Evolutionary conservation across 257 asterid species (phyloP).

Genomic region (Gardenia jasminoides): DNA sequence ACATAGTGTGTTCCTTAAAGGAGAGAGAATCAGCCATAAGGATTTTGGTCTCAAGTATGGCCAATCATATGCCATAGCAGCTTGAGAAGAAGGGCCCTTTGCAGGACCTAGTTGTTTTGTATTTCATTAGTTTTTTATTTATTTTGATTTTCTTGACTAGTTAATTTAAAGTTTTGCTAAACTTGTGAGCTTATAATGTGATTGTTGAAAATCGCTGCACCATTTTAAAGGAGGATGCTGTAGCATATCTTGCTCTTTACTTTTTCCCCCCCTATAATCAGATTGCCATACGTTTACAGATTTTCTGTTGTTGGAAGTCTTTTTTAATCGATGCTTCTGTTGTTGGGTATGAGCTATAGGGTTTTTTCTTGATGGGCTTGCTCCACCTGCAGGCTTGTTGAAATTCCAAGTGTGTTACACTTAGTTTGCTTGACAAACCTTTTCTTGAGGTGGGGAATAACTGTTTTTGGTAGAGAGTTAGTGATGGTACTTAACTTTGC

Average conservation of each 20-base stretch:
- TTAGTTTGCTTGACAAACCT: background rate
- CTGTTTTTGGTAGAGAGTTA: too few species aligned
- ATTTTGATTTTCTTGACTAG: slow-evolving; percentile 35
- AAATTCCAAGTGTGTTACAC: too few species aligned
- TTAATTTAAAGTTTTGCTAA: slow-evolving; percentile 36
- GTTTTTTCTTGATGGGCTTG: background rate
- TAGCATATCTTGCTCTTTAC: slow-evolving; percentile 13
- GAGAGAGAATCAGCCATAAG: slow-evolving; percentile 27
- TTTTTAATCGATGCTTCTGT: background rate
- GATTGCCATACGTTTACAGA: background rate
- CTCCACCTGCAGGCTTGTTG: too few species aligned
- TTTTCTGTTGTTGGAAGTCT: background rate
- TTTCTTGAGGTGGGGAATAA: background rate
- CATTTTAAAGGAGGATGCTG: slow-evolving; percentile 34
- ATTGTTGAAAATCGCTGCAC: slow-evolving; percentile 23
- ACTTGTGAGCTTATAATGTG: slow-evolving; percentile 49
- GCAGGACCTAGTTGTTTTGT: slow-evolving; percentile 46
- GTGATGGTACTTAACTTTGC: too few species aligned
- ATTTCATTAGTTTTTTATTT: slow-evolving; percentile 47
- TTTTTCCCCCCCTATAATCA: background rate
- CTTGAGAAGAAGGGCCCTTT: slow-evolving; percentile 31
- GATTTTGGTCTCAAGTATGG: slow-evolving; percentile 43
- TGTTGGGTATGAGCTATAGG: background rate
- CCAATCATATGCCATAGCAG: slow-evolving; percentile 33
- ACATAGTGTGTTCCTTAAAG: slow-evolving; percentile 40